Base-by-base conservation (phyloP, 176 grass and related monocot genomes). In the Areca catechu region DNA sequence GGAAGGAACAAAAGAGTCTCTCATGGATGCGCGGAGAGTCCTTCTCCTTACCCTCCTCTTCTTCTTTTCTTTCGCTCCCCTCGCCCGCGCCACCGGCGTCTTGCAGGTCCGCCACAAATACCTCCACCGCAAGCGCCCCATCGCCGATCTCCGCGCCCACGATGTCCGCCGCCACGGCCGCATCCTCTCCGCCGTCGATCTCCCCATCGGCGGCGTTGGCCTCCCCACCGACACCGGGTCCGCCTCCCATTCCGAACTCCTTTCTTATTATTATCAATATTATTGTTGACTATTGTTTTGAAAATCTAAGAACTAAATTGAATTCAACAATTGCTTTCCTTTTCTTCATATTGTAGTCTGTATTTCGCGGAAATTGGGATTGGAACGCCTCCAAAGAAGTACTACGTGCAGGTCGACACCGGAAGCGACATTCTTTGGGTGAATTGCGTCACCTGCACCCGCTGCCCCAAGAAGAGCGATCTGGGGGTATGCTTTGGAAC, bases 391-490 rank as follows among this genome's bases (percentile, higher is more conserved):
- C 23, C 83, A 19, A 90, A 80, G 67, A 63, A 59, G 7, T 97
- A 82, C 83, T 97, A 91, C 55, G 92, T 97, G 63, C 92, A 97
- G 84, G 83, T 97, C 56, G 92, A 97, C 71, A 97, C 92, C 20
- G 92, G 92, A 67, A 97, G 92, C 61, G 92, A 97, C 66, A 69
- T 97, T 19, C 57, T 97, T 10, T 97, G 92, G 92, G 86, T 97
- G 56, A 97, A 97, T 74, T 97, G 92, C 80, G 61, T 91, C 80
- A 66, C 77, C 58, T 97, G 92, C 71, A 77, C 57, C 10, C 69
- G 72, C 22, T 97, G 92, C 68, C 92, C 92, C 24, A 82, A 28
- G 70, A 77, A 79, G 75, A 97, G 92, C 69, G 78, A 60, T 59
- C 83, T 97, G 63, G 92, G 92, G 78, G 92, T 97, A 85, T 22